Percentiles rank a stretch among this genome's conserved stretches.
Evolutionary conservation across 1,139 yeast species (phyloP).

Genomic region (Blastobotrys capitulatus): DNA sequence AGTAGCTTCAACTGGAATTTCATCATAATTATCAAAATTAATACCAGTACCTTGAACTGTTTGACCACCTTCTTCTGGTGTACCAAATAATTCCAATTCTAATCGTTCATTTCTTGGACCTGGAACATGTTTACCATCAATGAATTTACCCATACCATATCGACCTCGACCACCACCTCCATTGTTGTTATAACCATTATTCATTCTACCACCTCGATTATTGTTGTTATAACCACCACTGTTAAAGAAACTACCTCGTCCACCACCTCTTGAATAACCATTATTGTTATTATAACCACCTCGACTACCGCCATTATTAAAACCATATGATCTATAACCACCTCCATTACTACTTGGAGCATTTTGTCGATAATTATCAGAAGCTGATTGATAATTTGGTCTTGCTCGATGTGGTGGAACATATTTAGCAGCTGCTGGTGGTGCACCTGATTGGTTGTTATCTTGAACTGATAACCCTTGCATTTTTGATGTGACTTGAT

Average conservation of each 20-base stretch:
- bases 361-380: background rate
- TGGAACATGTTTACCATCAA: conserved; percentile 84
- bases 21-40: conserved; percentile 97
- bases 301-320: conserved; percentile 3
- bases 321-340: conserved; percentile 2
- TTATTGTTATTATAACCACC: conserved; percentile 16
- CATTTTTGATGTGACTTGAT: conserved; percentile 40
- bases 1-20: conserved; percentile 95
- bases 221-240: conserved; percentile 13
- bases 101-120: conserved; percentile 64
- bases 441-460: conserved; percentile 17
- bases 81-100: conserved; percentile 84
- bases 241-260: conserved; percentile 4
- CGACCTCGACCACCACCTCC: conserved; percentile 38
- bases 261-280: conserved; percentile 14
- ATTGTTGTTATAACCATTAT: conserved; percentile 38
- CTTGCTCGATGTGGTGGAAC: conserved; percentile 62
- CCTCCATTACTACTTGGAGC: conserved; percentile 8
- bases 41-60: conserved; percentile 89
- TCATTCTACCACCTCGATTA: conserved; percentile 28
- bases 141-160: conserved; percentile 46
- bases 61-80: conserved; percentile 62
- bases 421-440: conserved; percentile 45
- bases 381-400: background rate
- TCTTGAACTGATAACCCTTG: conserved; percentile 40